Evolutionary conservation across 176 grass and related monocot genomes (phyloP).

Genomic region (Phragmites australis): DNA sequence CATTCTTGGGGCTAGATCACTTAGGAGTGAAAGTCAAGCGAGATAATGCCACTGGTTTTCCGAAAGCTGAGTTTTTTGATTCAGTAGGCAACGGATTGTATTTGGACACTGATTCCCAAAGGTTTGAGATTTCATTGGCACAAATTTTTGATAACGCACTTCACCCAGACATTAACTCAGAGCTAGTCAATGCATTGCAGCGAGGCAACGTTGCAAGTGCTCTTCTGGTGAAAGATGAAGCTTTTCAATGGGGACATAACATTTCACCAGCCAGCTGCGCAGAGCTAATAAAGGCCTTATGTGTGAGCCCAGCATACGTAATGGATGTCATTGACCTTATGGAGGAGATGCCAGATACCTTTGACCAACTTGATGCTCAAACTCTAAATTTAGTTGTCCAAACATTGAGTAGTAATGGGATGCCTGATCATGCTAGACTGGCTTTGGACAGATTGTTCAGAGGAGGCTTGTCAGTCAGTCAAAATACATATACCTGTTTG

Average conservation of each 20-base stretch:
- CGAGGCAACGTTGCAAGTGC: conserved; percentile 53
- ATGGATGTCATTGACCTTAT: conserved; percentile 57
- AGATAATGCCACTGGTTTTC: conserved; percentile 73
- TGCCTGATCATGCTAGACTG: conserved; percentile 44
- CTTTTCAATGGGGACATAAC: conserved; percentile 63
- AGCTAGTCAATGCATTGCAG: conserved; percentile 56
- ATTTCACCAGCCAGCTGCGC: conserved; percentile 52
- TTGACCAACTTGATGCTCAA: conserved; percentile 57
- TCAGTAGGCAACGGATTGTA: conserved; percentile 86
- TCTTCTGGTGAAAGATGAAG: conserved; percentile 64
- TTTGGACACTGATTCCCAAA: conserved; percentile 74
- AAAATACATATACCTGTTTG: conserved; percentile 59
- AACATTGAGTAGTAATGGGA: conserved; percentile 54
- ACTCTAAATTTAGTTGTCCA: conserved; percentile 61
- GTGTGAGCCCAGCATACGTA: conserved; percentile 32
- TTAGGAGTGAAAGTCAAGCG: conserved; percentile 83
- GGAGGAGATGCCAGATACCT: conserved; percentile 52
- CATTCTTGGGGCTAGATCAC: conserved; percentile 68
- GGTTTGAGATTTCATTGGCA: conserved; percentile 65
- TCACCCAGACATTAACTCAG: conserved; percentile 51
- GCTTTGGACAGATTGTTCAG: conserved; percentile 66
- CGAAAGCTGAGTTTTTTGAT: conserved; percentile 93
- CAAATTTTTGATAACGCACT: conserved; percentile 61
- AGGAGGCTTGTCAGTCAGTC: conserved; percentile 51
- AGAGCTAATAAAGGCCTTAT: conserved; percentile 60